Percentiles rank a stretch among this genome's conserved stretches.
Evolutionary conservation across 148 eudicot species (phyloP).

Genomic region (Chenopodium quinoa): DNA sequence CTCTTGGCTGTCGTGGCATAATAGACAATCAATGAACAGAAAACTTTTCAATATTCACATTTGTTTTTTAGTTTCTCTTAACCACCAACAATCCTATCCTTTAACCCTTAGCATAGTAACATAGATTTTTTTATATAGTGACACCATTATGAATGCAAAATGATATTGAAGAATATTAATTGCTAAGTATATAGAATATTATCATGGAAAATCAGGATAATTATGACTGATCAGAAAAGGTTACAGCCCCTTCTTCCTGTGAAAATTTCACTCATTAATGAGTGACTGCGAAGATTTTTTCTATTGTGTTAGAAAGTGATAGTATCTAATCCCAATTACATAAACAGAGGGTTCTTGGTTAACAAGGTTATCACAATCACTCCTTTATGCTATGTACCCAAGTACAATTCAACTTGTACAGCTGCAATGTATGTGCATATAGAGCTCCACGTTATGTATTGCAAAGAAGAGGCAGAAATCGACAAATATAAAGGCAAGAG

Average conservation of each 20-base stretch:
- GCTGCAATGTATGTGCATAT: neutral
- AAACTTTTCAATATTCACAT: too few relatives aligned
- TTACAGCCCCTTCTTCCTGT: neutral
- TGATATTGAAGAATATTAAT: neutral
- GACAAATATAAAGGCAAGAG: neutral
- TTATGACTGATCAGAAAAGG: neutral
- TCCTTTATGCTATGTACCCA: neutral
- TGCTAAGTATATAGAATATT: neutral
- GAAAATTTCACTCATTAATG: neutral
- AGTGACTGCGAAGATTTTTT: neutral
- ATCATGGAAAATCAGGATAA: neutral
- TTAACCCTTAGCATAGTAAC: too few relatives aligned
- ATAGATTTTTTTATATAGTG: neutral
- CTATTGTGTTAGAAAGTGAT: neutral
- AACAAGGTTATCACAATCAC: neutral
- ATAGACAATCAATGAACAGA: neutral
- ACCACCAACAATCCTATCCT: too few relatives aligned
- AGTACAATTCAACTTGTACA: slow-evolving; percentile 2
- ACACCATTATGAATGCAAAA: neutral
- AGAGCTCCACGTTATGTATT: neutral
- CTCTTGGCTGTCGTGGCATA: neutral
- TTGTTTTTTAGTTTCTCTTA: too few relatives aligned
- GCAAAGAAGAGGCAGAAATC: neutral
- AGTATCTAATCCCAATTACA: neutral
- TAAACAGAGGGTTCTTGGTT: neutral